Evolutionary conservation across 305 asterid genomes (phyloP).

Genomic region (Andrographis paniculata): DNA sequence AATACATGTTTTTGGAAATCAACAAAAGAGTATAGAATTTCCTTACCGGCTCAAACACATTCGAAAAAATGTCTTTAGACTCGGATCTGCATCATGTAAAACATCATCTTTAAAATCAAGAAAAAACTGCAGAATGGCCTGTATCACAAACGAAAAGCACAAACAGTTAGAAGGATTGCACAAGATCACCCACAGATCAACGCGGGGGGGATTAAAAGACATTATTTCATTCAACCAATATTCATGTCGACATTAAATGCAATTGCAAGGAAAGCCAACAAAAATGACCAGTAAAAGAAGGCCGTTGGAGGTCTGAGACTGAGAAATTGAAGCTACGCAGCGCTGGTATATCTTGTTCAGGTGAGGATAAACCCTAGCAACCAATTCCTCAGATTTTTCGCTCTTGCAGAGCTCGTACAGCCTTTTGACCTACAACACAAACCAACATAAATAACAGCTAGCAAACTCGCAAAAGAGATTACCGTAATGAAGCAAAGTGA

Average conservation of each 20-base stretch:
- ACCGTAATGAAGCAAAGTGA: background rate
- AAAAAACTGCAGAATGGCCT: slow-evolving; percentile 87
- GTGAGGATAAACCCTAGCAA: slow-evolving; percentile 80
- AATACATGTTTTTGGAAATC: slow-evolving; percentile 5
- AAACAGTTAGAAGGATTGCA: background rate
- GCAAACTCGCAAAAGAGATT: background rate
- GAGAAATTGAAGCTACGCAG: slow-evolving; percentile 58
- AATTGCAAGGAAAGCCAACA: slow-evolving; percentile 1
- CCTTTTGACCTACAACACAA: slow-evolving; percentile 56
- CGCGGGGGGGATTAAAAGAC: slow-evolving; percentile 1
- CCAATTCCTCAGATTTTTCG: slow-evolving; percentile 71
- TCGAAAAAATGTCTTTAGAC: slow-evolving; percentile 70
- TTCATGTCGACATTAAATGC: background rate
- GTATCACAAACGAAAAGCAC: slow-evolving; percentile 17
- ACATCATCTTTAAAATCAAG: slow-evolving; percentile 80
- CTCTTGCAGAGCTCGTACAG: slow-evolving; percentile 61
- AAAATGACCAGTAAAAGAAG: slow-evolving; percentile 57
- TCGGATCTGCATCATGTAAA: slow-evolving; percentile 90
- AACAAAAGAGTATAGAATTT: slow-evolving; percentile 14
- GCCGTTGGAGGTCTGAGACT: slow-evolving; percentile 66
- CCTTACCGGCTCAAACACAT: slow-evolving; percentile 88
- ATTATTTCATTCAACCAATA: background rate
- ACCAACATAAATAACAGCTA: slow-evolving; percentile 5
- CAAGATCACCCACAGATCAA: background rate
- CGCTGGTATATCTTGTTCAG: slow-evolving; percentile 80